Base-by-base conservation (phyloP, 1,284 basidiomycete species). In the Sanguinoderma infundibulare region DNA sequence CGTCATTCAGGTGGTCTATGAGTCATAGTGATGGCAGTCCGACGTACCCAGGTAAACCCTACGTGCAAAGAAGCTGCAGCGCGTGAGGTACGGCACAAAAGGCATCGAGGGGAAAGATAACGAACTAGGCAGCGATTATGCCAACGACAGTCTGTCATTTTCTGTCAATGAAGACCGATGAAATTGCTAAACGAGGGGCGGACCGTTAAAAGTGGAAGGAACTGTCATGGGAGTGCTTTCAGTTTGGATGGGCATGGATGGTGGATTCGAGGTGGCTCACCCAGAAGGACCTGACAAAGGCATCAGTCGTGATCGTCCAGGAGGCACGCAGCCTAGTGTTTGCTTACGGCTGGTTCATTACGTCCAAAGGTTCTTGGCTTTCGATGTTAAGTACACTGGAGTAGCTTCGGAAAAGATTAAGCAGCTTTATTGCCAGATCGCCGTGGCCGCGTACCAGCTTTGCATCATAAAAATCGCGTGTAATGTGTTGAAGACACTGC, bases 31-130 rank as follows among this genome's bases (percentile, higher is more conserved):
- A 49, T 3, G 30, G 15, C 26, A 30, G 17, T 34, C 5, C 5
- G 12, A 20, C 26, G 17, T 49, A 60, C 58, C 22, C 5, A 60
- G 10, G 30, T 47, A 53, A 5, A 60, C 58, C 24, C 58, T 24
- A 4, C 58, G 58, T 14, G 53, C 58, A 17, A 60, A 60, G 28
- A 60, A 60, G 10, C 58, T 60, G 7, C 14, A 28, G 30, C 12
- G 14, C 26, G 46, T 47, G 14, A 47, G 46, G 26, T 24, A 5
- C 24, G 20, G n/a, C 15, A 14, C 10, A 8, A 28, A 17, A 7
- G 17, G 7, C 46, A 17, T 6, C 4, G 17, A 30, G 12, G 15
- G 5, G 12, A 4, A 20, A 14, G 30, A 49, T n/a, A 22, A 40
- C 46, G 30, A 20, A 49, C 46, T 28, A 49, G 15, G n/a, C 28